Conservation (phyloP, 192 early-diverging fungal species). For the Spizellomyces punctatus region DNA sequence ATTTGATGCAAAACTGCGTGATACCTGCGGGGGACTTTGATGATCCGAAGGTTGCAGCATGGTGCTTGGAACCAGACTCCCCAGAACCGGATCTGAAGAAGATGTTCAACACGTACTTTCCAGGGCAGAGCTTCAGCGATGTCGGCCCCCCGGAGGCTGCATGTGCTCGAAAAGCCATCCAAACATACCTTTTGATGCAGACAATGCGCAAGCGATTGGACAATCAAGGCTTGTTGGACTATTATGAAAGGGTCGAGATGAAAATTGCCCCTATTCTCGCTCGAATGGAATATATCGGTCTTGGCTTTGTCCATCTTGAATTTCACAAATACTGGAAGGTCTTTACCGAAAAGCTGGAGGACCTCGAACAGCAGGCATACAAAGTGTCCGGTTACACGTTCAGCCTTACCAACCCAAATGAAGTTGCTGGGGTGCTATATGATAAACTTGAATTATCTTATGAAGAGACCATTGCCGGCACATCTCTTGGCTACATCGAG, state of each 20-base stretch:
- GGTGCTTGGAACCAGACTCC: conserved; percentile 25
- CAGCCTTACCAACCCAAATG: not conserved
- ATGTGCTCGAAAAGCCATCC: conserved; percentile 6
- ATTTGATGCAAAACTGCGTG: conserved; percentile 8
- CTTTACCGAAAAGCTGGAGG: not conserved
- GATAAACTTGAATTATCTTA: conserved; percentile 16
- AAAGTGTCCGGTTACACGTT: conserved; percentile 6
- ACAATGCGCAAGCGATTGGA: not conserved
- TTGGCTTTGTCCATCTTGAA: conserved; percentile 20
- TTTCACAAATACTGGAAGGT: conserved; percentile 9
- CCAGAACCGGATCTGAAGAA: not conserved
- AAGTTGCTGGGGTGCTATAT: conserved; percentile 17
- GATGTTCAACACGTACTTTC: not conserved
- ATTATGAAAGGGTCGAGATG: conserved; percentile 32
- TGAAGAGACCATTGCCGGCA: not conserved
- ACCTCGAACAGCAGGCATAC: conserved; percentile 10
- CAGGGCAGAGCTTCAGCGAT: not conserved
- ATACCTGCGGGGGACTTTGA: not conserved
- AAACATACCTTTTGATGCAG: conserved; percentile 7
- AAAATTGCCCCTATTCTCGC: conserved; percentile 22
- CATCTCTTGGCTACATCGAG: not conserved
- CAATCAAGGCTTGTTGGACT: conserved; percentile 14
- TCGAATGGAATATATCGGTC: conserved; percentile 25
- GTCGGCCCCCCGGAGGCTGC: not conserved
- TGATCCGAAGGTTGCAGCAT: conserved; percentile 32